phyloP scores from a whole-genome alignment of 2,329 filamentous ascomycete genomes.

The Scedosporium apiospermum region DNA sequence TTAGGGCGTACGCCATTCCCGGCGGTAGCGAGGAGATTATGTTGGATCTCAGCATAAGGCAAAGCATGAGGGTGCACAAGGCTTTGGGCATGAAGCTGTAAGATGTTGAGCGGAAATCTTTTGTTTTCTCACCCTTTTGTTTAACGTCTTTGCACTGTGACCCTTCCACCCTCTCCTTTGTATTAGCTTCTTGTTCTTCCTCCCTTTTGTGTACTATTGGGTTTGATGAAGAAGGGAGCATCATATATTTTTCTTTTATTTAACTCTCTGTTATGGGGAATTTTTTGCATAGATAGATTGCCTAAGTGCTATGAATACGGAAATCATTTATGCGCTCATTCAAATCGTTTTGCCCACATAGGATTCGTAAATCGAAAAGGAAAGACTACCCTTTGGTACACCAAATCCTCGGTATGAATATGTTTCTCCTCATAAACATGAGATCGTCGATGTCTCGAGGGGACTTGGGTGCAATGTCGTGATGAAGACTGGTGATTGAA shows the following conservation, averaged over 20 bases:
- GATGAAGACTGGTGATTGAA: too few species aligned
- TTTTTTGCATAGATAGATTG: constrained; percentile 1
- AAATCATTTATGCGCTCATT: neutral
- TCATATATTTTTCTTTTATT: neutral
- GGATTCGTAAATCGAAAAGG: too few species aligned
- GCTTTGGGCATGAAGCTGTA: constrained; percentile 93
- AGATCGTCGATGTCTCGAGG: too few species aligned
- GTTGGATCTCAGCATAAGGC: constrained; percentile 90
- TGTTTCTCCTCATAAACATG: too few species aligned
- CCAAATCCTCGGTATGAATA: too few species aligned
- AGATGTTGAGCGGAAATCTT: constrained; percentile 6
- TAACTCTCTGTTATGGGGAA: neutral
- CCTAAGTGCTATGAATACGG: neutral
- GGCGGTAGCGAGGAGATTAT: constrained; percentile 98
- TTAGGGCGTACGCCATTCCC: constrained; percentile 91
- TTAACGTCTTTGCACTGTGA: neutral
- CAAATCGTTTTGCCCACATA: neutral
- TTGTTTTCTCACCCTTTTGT: constrained; percentile 1
- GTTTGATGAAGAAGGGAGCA: neutral
- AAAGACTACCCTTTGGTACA: too few species aligned
- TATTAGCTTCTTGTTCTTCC: neutral
- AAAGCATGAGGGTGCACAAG: constrained; percentile 81
- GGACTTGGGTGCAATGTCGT: too few species aligned
- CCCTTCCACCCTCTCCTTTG: neutral
- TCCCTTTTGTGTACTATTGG: neutral